phyloP scores from a whole-genome alignment of 495 filamentous ascomycete genomes.

The Xylaria bambusicola region DNA sequence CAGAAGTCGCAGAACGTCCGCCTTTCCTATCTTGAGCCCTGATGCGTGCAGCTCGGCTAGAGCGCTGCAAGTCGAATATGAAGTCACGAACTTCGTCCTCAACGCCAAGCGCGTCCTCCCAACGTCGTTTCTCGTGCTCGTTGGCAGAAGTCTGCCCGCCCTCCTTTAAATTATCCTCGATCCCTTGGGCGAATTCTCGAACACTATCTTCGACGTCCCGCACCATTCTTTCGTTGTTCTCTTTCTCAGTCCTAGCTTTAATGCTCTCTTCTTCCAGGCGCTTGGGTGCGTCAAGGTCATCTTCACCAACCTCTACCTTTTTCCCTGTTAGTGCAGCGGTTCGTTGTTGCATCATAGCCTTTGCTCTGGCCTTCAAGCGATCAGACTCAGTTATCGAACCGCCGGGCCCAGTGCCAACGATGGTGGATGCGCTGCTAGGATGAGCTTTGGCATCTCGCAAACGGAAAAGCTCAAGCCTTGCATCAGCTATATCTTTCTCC shows the following conservation, averaged over 20 bases:
- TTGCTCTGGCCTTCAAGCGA: constrained; percentile 89
- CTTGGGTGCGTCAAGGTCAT: constrained; percentile 77
- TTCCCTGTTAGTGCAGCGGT: constrained; percentile 89
- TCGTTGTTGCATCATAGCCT: constrained; percentile 97
- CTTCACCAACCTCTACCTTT: constrained; percentile 62
- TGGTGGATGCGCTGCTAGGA: constrained; percentile 76
- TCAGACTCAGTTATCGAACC: constrained; percentile 91
- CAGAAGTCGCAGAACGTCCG: constrained; percentile 46
- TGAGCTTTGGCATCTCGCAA: constrained; percentile 90
- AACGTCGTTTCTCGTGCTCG: constrained; percentile 89
- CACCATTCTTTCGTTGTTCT: constrained; percentile 95
- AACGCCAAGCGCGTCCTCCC: constrained; percentile 96
- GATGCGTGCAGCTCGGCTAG: constrained; percentile 71
- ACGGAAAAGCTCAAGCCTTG: constrained; percentile 91
- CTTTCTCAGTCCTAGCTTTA: constrained; percentile 76
- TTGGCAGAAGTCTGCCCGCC: constrained; percentile 63
- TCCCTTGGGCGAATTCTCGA: constrained; percentile 77
- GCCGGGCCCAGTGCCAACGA: constrained; percentile 92
- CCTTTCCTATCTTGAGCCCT: constrained; percentile 66
- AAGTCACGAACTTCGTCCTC: constrained; percentile 97
- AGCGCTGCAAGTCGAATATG: constrained; percentile 92
- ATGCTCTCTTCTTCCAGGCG: constrained; percentile 85
- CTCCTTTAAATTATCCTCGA: constrained; percentile 87
- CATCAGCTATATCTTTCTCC: constrained; percentile 90
- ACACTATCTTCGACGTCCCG: constrained; percentile 96